Evolutionary conservation across 2,329 filamentous ascomycete genomes (phyloP), one percentile per base, ranked within the genome.

Genomic region (Pseudohalonectria lignicola): DNA sequence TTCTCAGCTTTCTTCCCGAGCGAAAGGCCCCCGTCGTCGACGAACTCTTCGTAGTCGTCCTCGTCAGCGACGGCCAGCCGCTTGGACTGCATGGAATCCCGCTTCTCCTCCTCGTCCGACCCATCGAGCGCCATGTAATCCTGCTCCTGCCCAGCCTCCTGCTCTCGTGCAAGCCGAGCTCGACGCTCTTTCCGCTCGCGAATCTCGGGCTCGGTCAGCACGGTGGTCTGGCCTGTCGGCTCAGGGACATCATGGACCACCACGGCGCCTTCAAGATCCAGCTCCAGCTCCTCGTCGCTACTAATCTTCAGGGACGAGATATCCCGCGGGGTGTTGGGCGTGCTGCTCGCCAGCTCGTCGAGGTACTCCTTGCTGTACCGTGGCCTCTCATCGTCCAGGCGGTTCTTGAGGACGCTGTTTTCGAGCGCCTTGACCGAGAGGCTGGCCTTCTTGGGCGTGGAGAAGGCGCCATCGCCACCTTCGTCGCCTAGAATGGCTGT

Each of bases 11-110:
- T 84, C 44, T 72, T 77, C 25, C 87, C 86, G 0, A 95, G 67
- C 1, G 84, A 75, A 9, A 95, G 74, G 7, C 76, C 76, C 8
- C 84, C 86, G 53, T 94, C 86, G 30, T 92, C 84, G 8, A 92
- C 85, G 49, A 85, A 94, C 39, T 90, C 82, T 43, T 96, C 90
- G 49, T 94, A 96, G 0, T 87, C 88, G 51, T 96, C 86, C 54
- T 96, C 90, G 49, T 96, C 90, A 25, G 95, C 87, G 31, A 71
- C 74, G 5, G 87, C 73, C 2, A 96, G 70, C 2, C 90, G 74
- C n/a, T n/a, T n/a, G n/a, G n/a, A n/a, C n/a, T n/a, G n/a, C n/a
- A n/a, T n/a, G 5, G 82, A 83, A 43, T 87, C 73, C 25, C 76
- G 72, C 46, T 82, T 76, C 7, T 60, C 53, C 20, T 53, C 52